These are phyloP conservation scores for Mikania micrantha DNA, from an alignment of 129 eudicot species.

Conservation along the genomic window DNA sequence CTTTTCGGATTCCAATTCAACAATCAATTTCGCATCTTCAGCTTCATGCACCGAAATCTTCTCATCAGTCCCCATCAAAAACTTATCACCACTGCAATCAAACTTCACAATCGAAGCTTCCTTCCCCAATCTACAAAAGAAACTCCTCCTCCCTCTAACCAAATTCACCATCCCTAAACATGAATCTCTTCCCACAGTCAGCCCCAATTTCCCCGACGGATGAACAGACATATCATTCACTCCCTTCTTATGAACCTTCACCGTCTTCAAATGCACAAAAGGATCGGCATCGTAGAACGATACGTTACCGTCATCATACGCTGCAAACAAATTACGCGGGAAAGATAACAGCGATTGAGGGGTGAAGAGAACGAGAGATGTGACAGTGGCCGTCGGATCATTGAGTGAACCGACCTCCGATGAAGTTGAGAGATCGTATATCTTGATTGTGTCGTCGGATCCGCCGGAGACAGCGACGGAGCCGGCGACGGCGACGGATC, in stretches of 20 bases:
- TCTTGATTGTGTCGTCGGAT: conserved; percentile 81
- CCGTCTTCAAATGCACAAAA: conserved; percentile 57
- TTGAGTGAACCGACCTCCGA: conserved; percentile 71
- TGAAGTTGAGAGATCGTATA: conserved; percentile 80
- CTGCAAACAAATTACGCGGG: conserved; percentile 73
- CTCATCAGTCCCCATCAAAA: conserved; percentile 64
- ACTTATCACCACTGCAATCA: conserved; percentile 47
- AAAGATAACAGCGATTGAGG: conserved; percentile 40
- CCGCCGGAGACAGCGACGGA: conserved; percentile 88
- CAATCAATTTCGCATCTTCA: conserved; percentile 59
- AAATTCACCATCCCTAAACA: conserved; percentile 85
- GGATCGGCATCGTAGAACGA: conserved; percentile 85
- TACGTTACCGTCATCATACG: conserved; percentile 61
- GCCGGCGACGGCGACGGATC: conserved; percentile 78
- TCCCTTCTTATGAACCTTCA: conserved; percentile 53
- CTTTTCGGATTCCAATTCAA: conserved; percentile 51
- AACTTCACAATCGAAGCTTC: conserved; percentile 60
- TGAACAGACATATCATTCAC: conserved; percentile 67
- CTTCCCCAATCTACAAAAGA: conserved; percentile 55
- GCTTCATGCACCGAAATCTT: conserved; percentile 68
- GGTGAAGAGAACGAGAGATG: conserved; percentile 53
- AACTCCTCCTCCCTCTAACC: conserved; percentile 82
- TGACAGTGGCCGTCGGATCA: conserved; percentile 60
- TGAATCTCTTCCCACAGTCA: conserved; percentile 70
- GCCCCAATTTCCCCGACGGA: conserved; percentile 64